Conservation (phyloP, 768 basidiomycete species). For the Boletus coccyginus region DNA sequence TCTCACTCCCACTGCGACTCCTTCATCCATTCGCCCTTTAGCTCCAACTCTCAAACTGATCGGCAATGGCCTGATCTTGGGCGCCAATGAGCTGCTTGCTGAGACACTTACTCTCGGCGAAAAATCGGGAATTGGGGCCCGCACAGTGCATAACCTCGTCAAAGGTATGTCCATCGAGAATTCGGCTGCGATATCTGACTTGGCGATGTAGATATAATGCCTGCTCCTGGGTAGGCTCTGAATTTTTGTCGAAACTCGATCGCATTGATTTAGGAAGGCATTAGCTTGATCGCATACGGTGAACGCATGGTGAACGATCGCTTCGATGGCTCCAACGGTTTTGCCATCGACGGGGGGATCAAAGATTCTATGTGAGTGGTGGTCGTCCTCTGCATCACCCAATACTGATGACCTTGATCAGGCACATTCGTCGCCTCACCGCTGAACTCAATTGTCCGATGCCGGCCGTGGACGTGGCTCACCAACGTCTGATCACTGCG, state of each 20-base stretch:
- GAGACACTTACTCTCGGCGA: constrained; percentile 85
- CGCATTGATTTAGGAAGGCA: not conserved
- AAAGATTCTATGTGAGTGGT: constrained; percentile 67
- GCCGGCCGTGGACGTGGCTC: constrained; percentile 69
- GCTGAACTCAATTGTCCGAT: constrained; percentile 65
- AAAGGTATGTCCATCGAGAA: constrained; percentile 45
- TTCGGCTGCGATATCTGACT: constrained; percentile 12
- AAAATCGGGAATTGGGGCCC: constrained; percentile 74
- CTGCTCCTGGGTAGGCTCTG: constrained; percentile 52
- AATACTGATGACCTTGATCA: constrained; percentile 20
- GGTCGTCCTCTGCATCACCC: not conserved
- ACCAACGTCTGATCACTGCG: constrained; percentile 77
- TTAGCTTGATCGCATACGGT: constrained; percentile 54
- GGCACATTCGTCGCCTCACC: constrained; percentile 69
- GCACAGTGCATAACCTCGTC: constrained; percentile 53
- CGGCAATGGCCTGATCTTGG: constrained; percentile 76
- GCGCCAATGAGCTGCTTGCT: constrained; percentile 73
- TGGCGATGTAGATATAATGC: constrained; percentile 53
- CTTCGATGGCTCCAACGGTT: constrained; percentile 74
- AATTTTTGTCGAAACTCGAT: not conserved
- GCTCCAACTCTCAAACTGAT: constrained; percentile 75
- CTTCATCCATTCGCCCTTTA: constrained; percentile 22
- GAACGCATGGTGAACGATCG: constrained; percentile 69
- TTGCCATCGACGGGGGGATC: constrained; percentile 82
- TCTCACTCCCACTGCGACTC: not conserved